Base-by-base conservation (phyloP, 371 early-diverging fungal genomes). In the Apophysomyces sp. region DNA sequence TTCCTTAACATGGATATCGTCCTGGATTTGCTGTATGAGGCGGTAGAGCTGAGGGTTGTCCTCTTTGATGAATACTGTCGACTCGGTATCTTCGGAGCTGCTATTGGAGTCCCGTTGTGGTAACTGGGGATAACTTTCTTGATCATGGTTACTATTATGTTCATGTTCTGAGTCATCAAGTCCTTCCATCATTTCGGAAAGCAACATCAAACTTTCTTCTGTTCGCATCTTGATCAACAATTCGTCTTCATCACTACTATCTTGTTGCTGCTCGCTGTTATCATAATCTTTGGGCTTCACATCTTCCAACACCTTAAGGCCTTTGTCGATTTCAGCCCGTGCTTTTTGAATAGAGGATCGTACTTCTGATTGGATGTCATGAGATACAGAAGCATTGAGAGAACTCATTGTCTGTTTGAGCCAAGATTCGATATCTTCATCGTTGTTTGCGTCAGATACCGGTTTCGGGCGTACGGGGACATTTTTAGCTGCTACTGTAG, bases 1-100 rank as follows among this genome's bases (percentile, higher is more conserved):
- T 52, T 82, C 82, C 65, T 82, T 84, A 52, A 86, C 83, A 44
- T 74, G 74, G 61, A 89, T 88, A 52, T 89, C 88, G 16, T 76
- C 73, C 52, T 86, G 86, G 29, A 88, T 82, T 65, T 86, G 84
- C 24, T 74, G 70, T 16, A 86, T 66, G 54, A 83, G 69, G 31
- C 70, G 70, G 2, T 62, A 55, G 1, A 75, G 29, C n/a, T 67
- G 67, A 12, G 70, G 67, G 24, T 73, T 60, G 26, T 57, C 57
- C 27, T 64, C 62, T 21, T 61, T 44, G 11, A 21, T 64, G 30
- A 67, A 40, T 12, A 58, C 70, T 2, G 49, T 21, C 30, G 64
- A 57, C 7, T 71, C 71, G 8, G 51, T 39, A 11, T 63, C 66
- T 2, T 65, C 65, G 40, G 53, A 60, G 21, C 24, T 44, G 3